These are phyloP conservation scores for Thelonectria discophora DNA, from an alignment of 2,329 filamentous ascomycete genomes.

Conservation along the genomic window DNA sequence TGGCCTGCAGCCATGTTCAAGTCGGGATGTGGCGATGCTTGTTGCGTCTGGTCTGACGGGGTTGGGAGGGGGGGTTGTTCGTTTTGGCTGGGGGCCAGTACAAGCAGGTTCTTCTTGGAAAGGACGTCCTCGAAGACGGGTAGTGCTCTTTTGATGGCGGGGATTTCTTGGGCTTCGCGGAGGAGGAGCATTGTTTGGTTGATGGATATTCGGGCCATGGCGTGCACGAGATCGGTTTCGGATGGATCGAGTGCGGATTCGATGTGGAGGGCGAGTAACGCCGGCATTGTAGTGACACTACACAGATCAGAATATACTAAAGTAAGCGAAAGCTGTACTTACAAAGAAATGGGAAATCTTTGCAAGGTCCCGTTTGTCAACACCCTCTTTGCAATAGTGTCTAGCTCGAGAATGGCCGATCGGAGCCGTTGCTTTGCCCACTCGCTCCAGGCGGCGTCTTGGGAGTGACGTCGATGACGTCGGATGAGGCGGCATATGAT, in stretches of 20 bases:
- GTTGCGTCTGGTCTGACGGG: background rate
- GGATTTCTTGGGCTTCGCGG: conserved; percentile 9
- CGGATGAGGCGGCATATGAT: conserved; percentile 29
- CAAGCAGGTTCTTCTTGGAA: conserved; percentile 12
- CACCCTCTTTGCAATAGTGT: conserved; percentile 21
- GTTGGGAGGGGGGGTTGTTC: background rate
- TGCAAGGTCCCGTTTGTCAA: conserved; percentile 9
- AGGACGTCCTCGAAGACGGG: conserved; percentile 20
- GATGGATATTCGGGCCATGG: conserved; percentile 21
- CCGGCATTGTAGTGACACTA: conserved; percentile 17
- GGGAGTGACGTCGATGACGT: conserved; percentile 14
- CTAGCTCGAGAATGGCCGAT: conserved; percentile 23
- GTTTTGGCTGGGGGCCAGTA: background rate
- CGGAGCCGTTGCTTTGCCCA: conserved; percentile 31
- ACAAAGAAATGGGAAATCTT: conserved; percentile 23
- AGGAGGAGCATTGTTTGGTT: conserved; percentile 18
- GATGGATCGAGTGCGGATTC: conserved; percentile 18
- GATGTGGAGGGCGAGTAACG: conserved; percentile 19
- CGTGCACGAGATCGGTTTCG: conserved; percentile 14
- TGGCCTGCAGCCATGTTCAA: background rate
- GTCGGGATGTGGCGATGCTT: background rate
- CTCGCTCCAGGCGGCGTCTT: background rate
- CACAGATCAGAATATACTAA: background rate
- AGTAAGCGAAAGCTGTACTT: background rate
- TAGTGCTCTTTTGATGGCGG: conserved; percentile 12